Percentiles rank a stretch among this genome's conserved stretches.
Evolutionary conservation across 441 rosid species (phyloP).

Genomic region (Daphne laureola): DNA sequence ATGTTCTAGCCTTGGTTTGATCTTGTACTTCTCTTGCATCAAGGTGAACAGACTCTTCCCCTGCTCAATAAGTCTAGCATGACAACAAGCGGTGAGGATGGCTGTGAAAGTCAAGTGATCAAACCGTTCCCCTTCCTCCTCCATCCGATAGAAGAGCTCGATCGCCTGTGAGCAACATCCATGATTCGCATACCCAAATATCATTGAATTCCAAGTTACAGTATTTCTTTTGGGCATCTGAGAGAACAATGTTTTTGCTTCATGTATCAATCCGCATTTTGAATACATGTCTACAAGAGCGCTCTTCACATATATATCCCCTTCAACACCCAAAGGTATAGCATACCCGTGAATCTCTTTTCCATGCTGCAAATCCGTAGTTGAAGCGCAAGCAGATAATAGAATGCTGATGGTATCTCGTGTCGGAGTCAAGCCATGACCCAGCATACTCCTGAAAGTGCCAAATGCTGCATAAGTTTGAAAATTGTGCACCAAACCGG

Average conservation of each 20-base stretch:
- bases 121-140: constrained; percentile 34
- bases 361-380: constrained; percentile 39
- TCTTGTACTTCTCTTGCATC: constrained; percentile 59
- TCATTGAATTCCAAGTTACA: constrained; percentile 82
- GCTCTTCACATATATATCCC: constrained; percentile 50
- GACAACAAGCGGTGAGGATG: constrained; percentile 78
- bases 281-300: constrained; percentile 71
- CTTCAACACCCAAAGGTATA: constrained; percentile 44
- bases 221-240: constrained; percentile 44
- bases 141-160: constrained; percentile 60
- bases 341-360: constrained; percentile 72
- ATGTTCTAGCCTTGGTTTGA: constrained; percentile 71
- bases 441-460: constrained; percentile 55
- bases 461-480: constrained; percentile 37
- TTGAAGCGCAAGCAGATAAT: constrained; percentile 61
- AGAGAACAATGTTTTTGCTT: constrained; percentile 48
- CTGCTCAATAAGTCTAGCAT: constrained; percentile 51
- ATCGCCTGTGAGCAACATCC: constrained; percentile 63
- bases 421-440: constrained; percentile 39
- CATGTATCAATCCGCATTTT: constrained; percentile 52
- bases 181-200: constrained; percentile 72
- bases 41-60: constrained; percentile 47
- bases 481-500: constrained; percentile 68
- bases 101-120: constrained; percentile 78
- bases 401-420: constrained; percentile 60